phyloP scores from a whole-genome alignment of 805 yeast genomes.

The Saccharomyces jurei region DNA sequence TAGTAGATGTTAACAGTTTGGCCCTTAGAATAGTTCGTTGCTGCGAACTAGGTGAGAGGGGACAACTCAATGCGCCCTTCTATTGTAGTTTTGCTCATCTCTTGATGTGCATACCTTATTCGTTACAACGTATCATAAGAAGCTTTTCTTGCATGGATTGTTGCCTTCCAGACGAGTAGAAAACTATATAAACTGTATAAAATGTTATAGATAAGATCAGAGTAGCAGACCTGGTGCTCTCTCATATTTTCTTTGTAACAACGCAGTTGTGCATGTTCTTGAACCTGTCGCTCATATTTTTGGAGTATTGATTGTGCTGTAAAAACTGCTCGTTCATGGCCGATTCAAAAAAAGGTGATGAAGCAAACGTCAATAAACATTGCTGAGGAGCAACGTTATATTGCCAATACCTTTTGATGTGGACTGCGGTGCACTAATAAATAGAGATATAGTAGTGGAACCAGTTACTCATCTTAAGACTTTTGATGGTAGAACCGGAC shows the following conservation, averaged over 20 bases:
- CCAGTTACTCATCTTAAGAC: not conserved
- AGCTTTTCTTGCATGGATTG: constrained; percentile 61
- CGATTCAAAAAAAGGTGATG: not conserved
- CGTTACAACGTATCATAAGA: constrained; percentile 36
- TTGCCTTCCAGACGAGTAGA: constrained; percentile 23
- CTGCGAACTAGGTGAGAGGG: constrained; percentile 54
- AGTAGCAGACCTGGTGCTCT: not conserved
- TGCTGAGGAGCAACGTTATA: not conserved
- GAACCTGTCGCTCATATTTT: not conserved
- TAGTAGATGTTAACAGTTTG: constrained; percentile 49
- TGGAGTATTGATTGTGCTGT: not conserved
- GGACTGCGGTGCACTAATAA: not conserved
- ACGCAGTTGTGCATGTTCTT: not conserved
- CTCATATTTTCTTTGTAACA: not conserved
- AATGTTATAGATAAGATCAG: not conserved
- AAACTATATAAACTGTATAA: not conserved
- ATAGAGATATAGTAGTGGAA: not conserved
- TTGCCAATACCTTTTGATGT: not conserved
- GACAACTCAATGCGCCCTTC: constrained; percentile 62
- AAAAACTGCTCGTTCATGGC: not conserved
- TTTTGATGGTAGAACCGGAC: constrained; percentile 4
- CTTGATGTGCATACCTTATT: constrained; percentile 62
- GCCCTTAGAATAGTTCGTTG: constrained; percentile 49
- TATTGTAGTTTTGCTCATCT: constrained; percentile 67
- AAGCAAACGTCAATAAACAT: not conserved